A percentile compares a stretch with the other conserved stretches of the same genome.
These are phyloP conservation scores for Bipolaris zeicola DNA, from an alignment of 2,329 filamentous ascomycete genomes.

Conservation along the genomic window DNA sequence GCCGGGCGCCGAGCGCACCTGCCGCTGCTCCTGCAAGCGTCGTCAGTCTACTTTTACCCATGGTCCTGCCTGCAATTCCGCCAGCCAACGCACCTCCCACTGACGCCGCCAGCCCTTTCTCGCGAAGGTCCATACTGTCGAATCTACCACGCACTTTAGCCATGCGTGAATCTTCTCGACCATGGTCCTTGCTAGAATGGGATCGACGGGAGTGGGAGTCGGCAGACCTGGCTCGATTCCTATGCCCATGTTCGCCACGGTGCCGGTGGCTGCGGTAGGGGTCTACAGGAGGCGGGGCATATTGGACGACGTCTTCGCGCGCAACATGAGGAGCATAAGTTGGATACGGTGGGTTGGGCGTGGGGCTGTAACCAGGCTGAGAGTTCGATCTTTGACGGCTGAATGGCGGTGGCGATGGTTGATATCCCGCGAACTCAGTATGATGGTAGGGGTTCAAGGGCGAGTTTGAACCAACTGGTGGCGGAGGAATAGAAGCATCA, in stretches of 20 bases:
- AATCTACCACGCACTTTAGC: constrained; percentile 45
- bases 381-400: constrained; percentile 44
- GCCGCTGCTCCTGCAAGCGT: constrained; percentile 47
- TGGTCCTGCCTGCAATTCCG: constrained; percentile 40
- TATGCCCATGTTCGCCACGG: constrained; percentile 31
- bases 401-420: constrained; percentile 42
- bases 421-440: constrained; percentile 36
- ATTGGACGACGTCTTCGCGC: constrained; percentile 24
- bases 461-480: constrained; percentile 28
- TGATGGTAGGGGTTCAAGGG: constrained; percentile 42
- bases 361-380: constrained; percentile 34
- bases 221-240: constrained; percentile 44
- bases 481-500: constrained; percentile 28
- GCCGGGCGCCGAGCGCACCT: constrained; percentile 40
- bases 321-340: constrained; percentile 24
- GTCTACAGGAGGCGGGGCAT: constrained; percentile 33
- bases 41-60: constrained; percentile 45
- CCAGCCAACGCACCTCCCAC: constrained; percentile 49
- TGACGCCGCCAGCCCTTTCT: constrained; percentile 42
- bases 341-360: constrained; percentile 22
- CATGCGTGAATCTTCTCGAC: constrained; percentile 38
- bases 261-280: constrained; percentile 35
- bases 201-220: constrained; percentile 37
- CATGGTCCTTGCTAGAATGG: constrained; percentile 39
- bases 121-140: constrained; percentile 41